Evolutionary conservation across 2,329 filamentous ascomycete species (phyloP), one percentile per base, ranked within the genome.

Genomic region (Calycina marina): DNA sequence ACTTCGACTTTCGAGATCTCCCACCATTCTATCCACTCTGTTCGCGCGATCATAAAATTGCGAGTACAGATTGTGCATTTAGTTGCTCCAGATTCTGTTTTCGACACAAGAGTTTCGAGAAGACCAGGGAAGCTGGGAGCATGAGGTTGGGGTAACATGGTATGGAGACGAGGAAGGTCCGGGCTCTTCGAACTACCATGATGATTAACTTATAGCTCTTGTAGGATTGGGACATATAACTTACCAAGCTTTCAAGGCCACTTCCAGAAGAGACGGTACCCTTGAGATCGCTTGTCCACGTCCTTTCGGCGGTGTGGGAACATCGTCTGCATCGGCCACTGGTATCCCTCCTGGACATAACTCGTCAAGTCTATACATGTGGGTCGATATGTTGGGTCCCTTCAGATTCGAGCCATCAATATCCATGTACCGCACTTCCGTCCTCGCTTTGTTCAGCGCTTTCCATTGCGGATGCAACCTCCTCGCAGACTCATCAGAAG

Each of bases 11-110:
- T 44, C 8, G 44, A 40, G 18, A 63, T 44, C 36, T 65, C 59
- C 49, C 66, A 70, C 67, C 72, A 77, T 45, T 77, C 73, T 5
- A 77, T 53, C 72, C 73, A 77, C 44, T 72, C 61, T 0, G 65
- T 56, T 3, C 61, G 52, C 3, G 72, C 65, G 14, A 67, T 55
- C 5, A 72, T 54, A 4, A 67, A 60, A 6, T 49, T 46, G 16
- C 61, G 59, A 14, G 51, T 43, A 44, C 73, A 77, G 0, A 60
- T 54, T 1, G 66, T 64, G 43, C 73, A 77, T 2, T 46, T 45
- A 16, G 63, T 44, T 2, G 65, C 64, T 4, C 70, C 70, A 0
- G 51, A 52, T 22, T 65, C 57, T 22, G 60, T 60, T 38, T 63
- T 57, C 4, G 48, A 4, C 61, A 56, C 28, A n/a, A 39, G 40